Conservation (phyloP, 805 yeast genomes). For the Wickerhamiella nectarea region DNA sequence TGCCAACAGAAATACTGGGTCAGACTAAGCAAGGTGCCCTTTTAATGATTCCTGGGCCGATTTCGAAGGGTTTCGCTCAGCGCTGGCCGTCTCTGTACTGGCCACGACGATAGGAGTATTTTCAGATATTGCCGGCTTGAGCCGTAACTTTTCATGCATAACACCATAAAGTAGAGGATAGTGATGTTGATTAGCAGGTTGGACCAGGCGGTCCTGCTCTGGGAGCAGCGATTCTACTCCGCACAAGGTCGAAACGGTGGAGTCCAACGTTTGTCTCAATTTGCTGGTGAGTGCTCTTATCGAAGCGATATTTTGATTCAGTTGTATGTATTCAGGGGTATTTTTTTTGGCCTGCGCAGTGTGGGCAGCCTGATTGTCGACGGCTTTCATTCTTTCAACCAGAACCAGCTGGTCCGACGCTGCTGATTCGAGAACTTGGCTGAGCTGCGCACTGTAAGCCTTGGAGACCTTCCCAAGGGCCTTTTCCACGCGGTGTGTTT, state of each 20-base stretch:
- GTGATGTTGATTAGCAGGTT: conserved; percentile 31
- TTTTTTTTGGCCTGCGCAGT: background rate
- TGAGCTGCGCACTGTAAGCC: background rate
- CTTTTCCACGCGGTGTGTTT: background rate
- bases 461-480: background rate
- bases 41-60: conserved; percentile 4
- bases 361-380: background rate
- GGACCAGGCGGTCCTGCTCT: conserved; percentile 27
- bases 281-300: background rate
- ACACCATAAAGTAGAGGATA: conserved; percentile 31
- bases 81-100: background rate
- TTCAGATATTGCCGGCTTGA: background rate
- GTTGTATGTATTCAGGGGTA: background rate
- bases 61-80: background rate
- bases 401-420: conserved; percentile 1
- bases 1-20: background rate
- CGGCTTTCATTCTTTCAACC: background rate
- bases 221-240: conserved; percentile 29
- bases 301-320: background rate
- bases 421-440: background rate
- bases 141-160: conserved; percentile 13
- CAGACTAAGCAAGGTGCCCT: background rate
- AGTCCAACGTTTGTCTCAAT: conserved; percentile 11
- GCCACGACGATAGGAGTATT: background rate
- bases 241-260: conserved; percentile 12